phyloP scores from a whole-genome alignment of 805 yeast species.

The Saturnispora mendoncae region DNA sequence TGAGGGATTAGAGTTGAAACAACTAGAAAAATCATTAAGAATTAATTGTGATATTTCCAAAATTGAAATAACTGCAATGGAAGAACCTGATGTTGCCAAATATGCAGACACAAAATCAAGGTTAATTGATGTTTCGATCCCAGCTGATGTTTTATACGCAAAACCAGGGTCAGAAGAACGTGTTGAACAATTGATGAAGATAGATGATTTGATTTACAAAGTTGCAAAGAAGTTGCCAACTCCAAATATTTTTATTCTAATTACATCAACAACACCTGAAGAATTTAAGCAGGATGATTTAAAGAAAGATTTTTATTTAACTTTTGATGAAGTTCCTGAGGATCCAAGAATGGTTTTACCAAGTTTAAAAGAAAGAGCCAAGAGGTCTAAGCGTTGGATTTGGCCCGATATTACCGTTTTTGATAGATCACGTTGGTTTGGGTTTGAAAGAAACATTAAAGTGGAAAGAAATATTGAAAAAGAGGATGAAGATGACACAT shows the following conservation, averaged over 20 bases:
- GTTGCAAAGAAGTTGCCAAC: slow-evolving; percentile 65
- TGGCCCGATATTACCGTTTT: slow-evolving; percentile 48
- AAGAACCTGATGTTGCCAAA: slow-evolving; percentile 37
- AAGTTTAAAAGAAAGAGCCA: slow-evolving; percentile 23
- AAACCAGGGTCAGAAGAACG: slow-evolving; percentile 36
- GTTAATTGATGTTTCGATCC: slow-evolving; percentile 50
- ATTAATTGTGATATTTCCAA: slow-evolving; percentile 41
- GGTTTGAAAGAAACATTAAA: slow-evolving; percentile 47
- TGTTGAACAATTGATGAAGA: slow-evolving; percentile 12
- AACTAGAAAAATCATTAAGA: slow-evolving; percentile 5
- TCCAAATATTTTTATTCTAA: slow-evolving; percentile 56
- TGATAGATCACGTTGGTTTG: slow-evolving; percentile 41
- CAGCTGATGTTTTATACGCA: slow-evolving; percentile 33
- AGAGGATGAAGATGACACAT: slow-evolving; percentile 23
- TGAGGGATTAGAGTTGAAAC: slow-evolving; percentile 16
- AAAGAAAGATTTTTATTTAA: slow-evolving; percentile 12
- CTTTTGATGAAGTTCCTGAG: slow-evolving; percentile 26
- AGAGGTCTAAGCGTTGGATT: slow-evolving; percentile 29
- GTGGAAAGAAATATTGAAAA: slow-evolving; percentile 16
- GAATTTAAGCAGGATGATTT: slow-evolving; percentile 18
- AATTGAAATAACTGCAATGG: slow-evolving; percentile 31
- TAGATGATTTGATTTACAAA: slow-evolving; percentile 36
- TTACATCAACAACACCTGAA: slow-evolving; percentile 36
- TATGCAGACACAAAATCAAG: slow-evolving; percentile 59
- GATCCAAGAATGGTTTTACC: slow-evolving; percentile 27